A percentile compares a stretch with the other conserved stretches of the same genome.
These are phyloP conservation scores for Colletotrichum viniferum DNA, from an alignment of 2,329 filamentous ascomycete species.

Conservation along the genomic window DNA sequence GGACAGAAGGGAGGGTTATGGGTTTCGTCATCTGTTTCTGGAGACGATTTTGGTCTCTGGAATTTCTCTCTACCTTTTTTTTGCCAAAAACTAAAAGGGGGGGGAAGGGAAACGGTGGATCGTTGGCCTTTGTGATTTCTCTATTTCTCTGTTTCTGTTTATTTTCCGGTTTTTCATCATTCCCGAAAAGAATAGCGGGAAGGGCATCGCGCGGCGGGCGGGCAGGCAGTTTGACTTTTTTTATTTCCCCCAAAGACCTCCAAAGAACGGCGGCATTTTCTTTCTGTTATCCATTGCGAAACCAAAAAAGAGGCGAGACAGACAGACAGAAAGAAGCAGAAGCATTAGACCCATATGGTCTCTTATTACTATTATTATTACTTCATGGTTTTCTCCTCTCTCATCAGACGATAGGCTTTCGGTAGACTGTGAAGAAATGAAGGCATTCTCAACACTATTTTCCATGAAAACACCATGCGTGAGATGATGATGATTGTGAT, in stretches of 20 bases:
- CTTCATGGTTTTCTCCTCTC: neutral
- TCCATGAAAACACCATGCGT: neutral
- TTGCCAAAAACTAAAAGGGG: neutral
- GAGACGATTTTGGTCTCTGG: neutral
- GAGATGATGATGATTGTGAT: neutral
- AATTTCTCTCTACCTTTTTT: neutral
- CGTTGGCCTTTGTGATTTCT: conserved; percentile 8
- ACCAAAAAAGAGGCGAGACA: neutral
- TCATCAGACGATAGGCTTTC: neutral
- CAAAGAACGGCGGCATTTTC: conserved; percentile 2
- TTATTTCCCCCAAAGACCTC: neutral
- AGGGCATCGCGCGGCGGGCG: conserved; percentile 14
- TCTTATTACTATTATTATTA: neutral
- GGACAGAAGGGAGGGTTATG: neutral
- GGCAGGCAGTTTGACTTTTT: conserved; percentile 1
- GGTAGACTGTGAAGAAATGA: conserved; percentile 4
- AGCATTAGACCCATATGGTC: conserved; percentile 14
- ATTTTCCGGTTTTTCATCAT: neutral
- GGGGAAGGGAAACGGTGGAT: neutral
- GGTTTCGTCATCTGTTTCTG: neutral
- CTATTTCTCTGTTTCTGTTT: neutral
- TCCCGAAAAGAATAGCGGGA: conserved; percentile 11
- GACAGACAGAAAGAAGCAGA: neutral
- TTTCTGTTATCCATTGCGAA: neutral
- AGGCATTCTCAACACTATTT: neutral